Evolutionary conservation across 2,329 filamentous ascomycete genomes (phyloP), one percentile per base, ranked within the genome.

Genomic region (Pseudogymnoascus sp.): DNA sequence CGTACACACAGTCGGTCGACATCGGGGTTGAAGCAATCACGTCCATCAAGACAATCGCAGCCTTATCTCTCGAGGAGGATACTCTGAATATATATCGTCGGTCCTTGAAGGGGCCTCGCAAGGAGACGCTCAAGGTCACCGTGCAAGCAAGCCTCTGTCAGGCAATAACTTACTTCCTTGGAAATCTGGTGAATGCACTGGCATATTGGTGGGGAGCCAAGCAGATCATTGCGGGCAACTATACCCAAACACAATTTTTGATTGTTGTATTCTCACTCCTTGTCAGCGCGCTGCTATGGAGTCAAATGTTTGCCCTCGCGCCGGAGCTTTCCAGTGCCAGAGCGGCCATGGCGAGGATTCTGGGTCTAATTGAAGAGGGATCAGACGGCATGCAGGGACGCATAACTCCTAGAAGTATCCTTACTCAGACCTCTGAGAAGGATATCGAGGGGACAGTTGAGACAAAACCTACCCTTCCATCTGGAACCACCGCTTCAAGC

Each of bases 171-270:
- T 82, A 84, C 69, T 81, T 79, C 64, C 75, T 81, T 8, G 82
- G 84, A 18, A 88, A 86, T 67, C 77, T 89, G 47, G 82, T 90
- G 22, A 89, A 91, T 68, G 87, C 87, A 0, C 80, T 92, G 60
- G 85, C 87, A 1, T 91, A 90, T 73, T 91, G 87, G 86, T 91
- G 88, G 87, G 88, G 88, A 4, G 81, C 87, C 0, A 86, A 83
- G 66, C 83, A 86, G 62, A 89, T 91, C 63, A 80, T 86, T 60
- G 77, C 79, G 38, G 87, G 88, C 3, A 76, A 82, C 62, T 87
- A 87, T 66, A 78, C 73, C 1, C 82, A 82, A 43, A 82, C 84
- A 28, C 81, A 88, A 9, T 91, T 91, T 75, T 84, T 91, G 70
- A 87, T 89, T 66, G 86, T 91, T 8, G 77, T 90, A 2, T 79